Evolutionary conservation across 2,329 filamentous ascomycete species (phyloP), one percentile per base, ranked within the genome.

Genomic region (Venturia oleaginea): DNA sequence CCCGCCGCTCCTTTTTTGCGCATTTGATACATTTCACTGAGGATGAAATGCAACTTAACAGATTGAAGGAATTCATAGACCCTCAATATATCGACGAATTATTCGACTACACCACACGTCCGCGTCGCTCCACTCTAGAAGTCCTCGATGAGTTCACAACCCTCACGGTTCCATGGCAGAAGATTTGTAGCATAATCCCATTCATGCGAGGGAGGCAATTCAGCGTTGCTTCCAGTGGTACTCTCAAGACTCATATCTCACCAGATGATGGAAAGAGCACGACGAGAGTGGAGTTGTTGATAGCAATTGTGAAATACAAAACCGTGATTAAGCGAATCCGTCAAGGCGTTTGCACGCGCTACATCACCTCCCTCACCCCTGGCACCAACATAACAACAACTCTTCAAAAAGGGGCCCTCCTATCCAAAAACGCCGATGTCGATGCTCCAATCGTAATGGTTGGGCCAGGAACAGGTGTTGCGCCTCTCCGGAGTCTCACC

Each of bases 81-180:
- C 86, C 91, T 0, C 83, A 89, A 57, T 90, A 88, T 70, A 85
- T 93, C 6, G 92, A 97, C 69, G 94, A 99, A 70, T 87, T 96
- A 64, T 97, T 91, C 77, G 93, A 99, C 76, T 99, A 99, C 73
- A 94, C 94, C 0, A 92, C 92, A 0, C 86, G 94, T 10, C 90
- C 93, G 0, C 87, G 92, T 40, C 87, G 94, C 40, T 95, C 90
- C 65, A 96, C 97, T 65, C 79, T 99, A 6, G 94, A 99, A 76
- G 88, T 96, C 3, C 82, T 99, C 34, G 87, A 93, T 65, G 94
- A 99, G 70, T 99, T 99, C 70, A 84, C 89, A 51, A 88, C 85
- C 0, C 88, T 97, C 64, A 87, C 87, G 67, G 85, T 99, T 2
- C 92, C 94, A 0, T 90, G 87, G 76, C 80, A 88, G 64, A 85